Base-by-base conservation (phyloP, 1,284 basidiomycete genomes). In the Prillingera fragicola region DNA sequence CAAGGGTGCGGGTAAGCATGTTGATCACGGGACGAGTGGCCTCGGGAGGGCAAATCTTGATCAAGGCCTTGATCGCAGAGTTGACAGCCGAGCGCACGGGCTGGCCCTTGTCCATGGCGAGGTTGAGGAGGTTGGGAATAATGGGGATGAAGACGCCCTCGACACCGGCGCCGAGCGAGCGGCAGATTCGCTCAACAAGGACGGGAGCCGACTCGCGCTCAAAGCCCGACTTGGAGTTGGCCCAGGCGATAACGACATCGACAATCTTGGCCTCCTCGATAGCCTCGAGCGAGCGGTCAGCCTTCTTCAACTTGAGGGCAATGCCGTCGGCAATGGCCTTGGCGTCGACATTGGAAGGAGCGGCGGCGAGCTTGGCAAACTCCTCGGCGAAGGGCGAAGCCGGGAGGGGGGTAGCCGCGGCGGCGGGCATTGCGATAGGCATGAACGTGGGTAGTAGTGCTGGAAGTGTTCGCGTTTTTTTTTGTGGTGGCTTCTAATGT, bases 31-130 rank as follows among this genome's bases (percentile, higher is more conserved):
- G 70, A 22, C 82, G 78, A 14, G 82, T 85, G 18, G 88, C 82
- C 70, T 92, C 87, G 4, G 89, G 82, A 19, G 92, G 88, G 44
- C 83, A 80, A 15, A 89, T 77, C 64, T 88, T 87, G 57, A 95
- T 72, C 56, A 96, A 82, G 31, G 85, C 76, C 66, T 89, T 90
- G 59, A 85, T 80, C n/a, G 94, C 89, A 12, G 80, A 70, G 26
- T 82, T 76, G 17, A 92, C 87, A 18, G 90, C 89, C 38, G 76
- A 73, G 51, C 88, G 82, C 44, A 96, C 89, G 31, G 92, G 87
- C 52, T 94, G 87, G 49, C 89, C 89, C 73, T 96, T 96, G 72
- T 98, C 94, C 77, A 88, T 85, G 68, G 87, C 84, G 35, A 92
- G 77, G 54, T 90, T 87, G 64, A 90, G 84, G 34, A 97, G 73